Base-by-base conservation (phyloP, 2,329 filamentous ascomycete genomes). In the Sclerotinia spermophila region DNA sequence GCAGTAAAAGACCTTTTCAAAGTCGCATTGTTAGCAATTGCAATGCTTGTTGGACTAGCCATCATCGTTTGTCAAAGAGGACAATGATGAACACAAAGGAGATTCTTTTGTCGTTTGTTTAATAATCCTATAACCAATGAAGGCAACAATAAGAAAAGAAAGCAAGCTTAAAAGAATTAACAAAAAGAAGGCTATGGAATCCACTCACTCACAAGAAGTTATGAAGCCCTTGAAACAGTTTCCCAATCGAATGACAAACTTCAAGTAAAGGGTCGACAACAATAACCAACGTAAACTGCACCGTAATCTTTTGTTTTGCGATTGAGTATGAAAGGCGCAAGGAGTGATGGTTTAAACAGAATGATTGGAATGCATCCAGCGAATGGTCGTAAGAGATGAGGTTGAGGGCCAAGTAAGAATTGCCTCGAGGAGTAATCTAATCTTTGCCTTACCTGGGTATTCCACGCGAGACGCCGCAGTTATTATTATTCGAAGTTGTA, bases 1-100 rank as follows among this genome's bases (percentile, higher is more conserved):
- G 74, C 69, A 59, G 74, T 74, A 69, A 75, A 75, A 38, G 77
- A 74, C 71, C 77, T 77, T 73, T 78, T 79, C 67, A 77, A 73
- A 68, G 70, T 74, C 71, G 73, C 73, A 74, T 60, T 69, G 69
- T 79, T 78, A 79, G 77, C 76, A 75, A 72, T 73, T 67, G 75
- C 67, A 66, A 74, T 59, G 65, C 67, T 70, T 69, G 74, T 74
- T 61, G 72, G 62, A 27, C 71, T 71, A 71, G 75, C 71, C 76
- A 76, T 65, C 62, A 53, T 78, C 38, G 44, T 30, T 58, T 38
- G 51, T 38, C 30, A 65, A 45, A 35, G 19, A 38, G 40, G 33
- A 53, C 45, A 24, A 66, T 19, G 27, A 66, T 30, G 8, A 67
- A 30, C 7, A 42, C 45, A 65, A 51, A 65, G 24, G 62, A 40